Percentiles rank a stretch among this genome's conserved stretches.
Conservation (phyloP, 176 grass and related monocot genomes). For the Aechmea fasciata region DNA sequence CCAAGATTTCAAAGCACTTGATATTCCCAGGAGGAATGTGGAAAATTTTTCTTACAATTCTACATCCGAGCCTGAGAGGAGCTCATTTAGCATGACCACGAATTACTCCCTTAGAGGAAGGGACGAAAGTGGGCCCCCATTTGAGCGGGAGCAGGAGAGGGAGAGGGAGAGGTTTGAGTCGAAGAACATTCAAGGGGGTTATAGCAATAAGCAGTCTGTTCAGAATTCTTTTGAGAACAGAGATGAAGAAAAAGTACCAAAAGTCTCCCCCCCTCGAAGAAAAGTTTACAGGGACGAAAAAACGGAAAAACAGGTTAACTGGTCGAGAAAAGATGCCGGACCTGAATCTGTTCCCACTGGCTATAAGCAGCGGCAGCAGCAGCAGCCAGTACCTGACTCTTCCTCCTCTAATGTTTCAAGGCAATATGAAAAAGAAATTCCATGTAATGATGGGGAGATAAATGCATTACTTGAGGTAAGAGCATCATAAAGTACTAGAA, state of each 20-base stretch:
- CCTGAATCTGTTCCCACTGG: slow-evolving; percentile 30
- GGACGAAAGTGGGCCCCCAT: slow-evolving; percentile 12
- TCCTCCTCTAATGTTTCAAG: slow-evolving; percentile 29
- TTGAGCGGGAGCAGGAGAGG: slow-evolving; percentile 20
- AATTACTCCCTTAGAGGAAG: slow-evolving; percentile 53
- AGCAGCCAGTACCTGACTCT: slow-evolving; percentile 44
- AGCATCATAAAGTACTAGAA: not conserved
- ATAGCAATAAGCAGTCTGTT: slow-evolving; percentile 44
- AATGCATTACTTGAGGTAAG: slow-evolving; percentile 94
- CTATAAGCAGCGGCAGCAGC: slow-evolving; percentile 51
- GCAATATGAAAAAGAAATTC: slow-evolving; percentile 73
- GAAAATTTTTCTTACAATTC: slow-evolving; percentile 53
- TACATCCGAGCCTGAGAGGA: slow-evolving; percentile 62
- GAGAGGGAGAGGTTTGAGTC: slow-evolving; percentile 58
- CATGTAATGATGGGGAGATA: slow-evolving; percentile 79
- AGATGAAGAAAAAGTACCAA: slow-evolving; percentile 81
- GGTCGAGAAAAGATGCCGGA: slow-evolving; percentile 53
- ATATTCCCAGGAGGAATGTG: slow-evolving; percentile 37
- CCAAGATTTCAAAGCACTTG: slow-evolving; percentile 58
- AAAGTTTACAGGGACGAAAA: slow-evolving; percentile 75
- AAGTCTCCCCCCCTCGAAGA: slow-evolving; percentile 86
- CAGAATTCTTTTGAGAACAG: slow-evolving; percentile 45
- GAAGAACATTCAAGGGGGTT: slow-evolving; percentile 31
- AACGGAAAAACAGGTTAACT: slow-evolving; percentile 59
- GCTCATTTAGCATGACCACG: slow-evolving; percentile 51